A percentile compares a stretch with the other conserved stretches of the same genome.
phyloP scores from a whole-genome alignment of 768 basidiomycete species.

The Rhodotorula diobovata region DNA sequence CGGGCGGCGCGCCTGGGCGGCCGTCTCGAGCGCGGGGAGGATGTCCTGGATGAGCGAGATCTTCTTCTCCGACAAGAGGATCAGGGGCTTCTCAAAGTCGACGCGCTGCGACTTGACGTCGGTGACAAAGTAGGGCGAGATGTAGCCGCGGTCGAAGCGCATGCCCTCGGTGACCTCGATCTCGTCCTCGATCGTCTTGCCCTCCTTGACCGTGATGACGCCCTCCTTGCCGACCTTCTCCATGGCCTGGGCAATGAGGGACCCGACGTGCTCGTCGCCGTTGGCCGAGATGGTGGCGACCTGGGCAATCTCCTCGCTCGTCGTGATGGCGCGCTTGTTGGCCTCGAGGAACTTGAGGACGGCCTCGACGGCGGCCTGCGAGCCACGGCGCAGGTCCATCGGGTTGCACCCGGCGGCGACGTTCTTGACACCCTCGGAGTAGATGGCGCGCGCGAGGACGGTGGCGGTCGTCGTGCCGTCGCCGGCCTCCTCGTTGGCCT shows the following conservation, averaged over 20 bases:
- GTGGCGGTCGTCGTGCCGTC: constrained; percentile 98
- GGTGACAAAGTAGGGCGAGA: constrained; percentile 94
- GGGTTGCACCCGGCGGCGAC: constrained; percentile 99
- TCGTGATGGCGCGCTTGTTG: constrained; percentile 90
- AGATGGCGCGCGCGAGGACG: constrained; percentile 93
- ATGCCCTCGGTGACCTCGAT: constrained; percentile 99
- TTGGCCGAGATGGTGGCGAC: constrained; percentile 90
- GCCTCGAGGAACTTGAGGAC: constrained; percentile 84
- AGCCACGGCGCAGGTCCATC: constrained; percentile 98
- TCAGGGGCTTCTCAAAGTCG: constrained; percentile 82
- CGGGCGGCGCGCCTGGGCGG: constrained; percentile 68
- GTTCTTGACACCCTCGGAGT: constrained; percentile 97
- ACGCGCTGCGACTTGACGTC: constrained; percentile 79
- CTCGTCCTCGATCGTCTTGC: constrained; percentile 94
- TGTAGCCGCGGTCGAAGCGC: constrained; percentile 98
- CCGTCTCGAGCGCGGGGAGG: constrained; percentile 69
- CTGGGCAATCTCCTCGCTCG: constrained; percentile 86
- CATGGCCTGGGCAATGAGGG: constrained; percentile 96
- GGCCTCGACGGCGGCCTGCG: constrained; percentile 92
- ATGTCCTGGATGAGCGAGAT: constrained; percentile 92
- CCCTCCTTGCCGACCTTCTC: constrained; percentile 99
- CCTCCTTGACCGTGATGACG: constrained; percentile 99
- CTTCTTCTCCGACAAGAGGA: constrained; percentile 96
- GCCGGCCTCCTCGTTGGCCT: constrained; percentile 79
- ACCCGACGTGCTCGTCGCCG: constrained; percentile 77